Conservation (phyloP, 2,329 filamentous ascomycete genomes). For the Stromatinia cepivora region DNA sequence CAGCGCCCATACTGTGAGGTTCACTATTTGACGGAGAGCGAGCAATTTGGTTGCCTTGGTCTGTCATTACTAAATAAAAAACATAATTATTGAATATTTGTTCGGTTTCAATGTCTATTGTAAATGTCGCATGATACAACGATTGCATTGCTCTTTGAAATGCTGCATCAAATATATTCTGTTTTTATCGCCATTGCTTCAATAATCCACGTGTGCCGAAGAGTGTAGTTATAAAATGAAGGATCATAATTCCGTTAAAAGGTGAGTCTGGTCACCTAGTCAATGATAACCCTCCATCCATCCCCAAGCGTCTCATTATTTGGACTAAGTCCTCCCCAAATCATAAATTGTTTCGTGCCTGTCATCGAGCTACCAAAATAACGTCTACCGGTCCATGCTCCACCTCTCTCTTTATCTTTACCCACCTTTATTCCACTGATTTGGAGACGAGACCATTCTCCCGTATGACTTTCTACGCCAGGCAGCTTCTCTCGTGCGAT, state of each 20-base stretch:
- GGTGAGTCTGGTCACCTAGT: not conserved
- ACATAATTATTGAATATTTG: too few relatives aligned
- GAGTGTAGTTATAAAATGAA: not conserved
- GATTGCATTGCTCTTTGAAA: too few relatives aligned
- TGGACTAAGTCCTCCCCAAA: conserved; percentile 7
- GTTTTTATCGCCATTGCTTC: too few relatives aligned
- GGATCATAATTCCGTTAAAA: not conserved
- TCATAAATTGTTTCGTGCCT: conserved; percentile 15
- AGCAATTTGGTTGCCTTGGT: too few relatives aligned
- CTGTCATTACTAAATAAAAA: too few relatives aligned
- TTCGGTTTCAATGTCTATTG: too few relatives aligned
- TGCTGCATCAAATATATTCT: too few relatives aligned
- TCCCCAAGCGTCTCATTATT: conserved; percentile 8
- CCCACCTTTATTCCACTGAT: conserved; percentile 12
- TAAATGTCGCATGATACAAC: too few relatives aligned
- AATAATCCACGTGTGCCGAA: not conserved
- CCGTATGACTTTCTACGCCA: conserved; percentile 6
- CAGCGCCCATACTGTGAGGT: too few relatives aligned
- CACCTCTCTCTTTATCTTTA: conserved; percentile 13
- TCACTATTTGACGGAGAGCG: too few relatives aligned
- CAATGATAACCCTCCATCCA: conserved; percentile 19
- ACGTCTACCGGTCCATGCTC: conserved; percentile 16
- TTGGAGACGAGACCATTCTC: conserved; percentile 11
- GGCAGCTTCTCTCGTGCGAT: not conserved
- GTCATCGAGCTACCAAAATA: conserved; percentile 20